A percentile compares a stretch with the other conserved stretches of the same genome.
These are phyloP conservation scores for Grifola frondosa DNA, from an alignment of 1,284 basidiomycete genomes.

Conservation along the genomic window DNA sequence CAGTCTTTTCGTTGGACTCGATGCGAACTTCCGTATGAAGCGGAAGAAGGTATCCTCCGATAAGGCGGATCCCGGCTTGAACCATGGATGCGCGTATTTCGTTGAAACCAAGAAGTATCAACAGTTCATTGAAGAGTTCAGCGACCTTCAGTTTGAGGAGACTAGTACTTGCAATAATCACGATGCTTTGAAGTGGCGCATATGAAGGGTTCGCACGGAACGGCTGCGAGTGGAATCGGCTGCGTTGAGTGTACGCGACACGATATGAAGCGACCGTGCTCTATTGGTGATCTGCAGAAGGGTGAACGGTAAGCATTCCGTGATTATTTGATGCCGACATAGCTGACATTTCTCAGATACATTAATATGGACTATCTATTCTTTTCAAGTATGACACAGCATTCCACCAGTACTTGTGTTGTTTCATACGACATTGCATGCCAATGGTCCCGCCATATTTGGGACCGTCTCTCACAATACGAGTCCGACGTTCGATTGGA, in stretches of 20 bases:
- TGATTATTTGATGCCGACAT: not conserved
- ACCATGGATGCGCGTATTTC: conserved; percentile 28
- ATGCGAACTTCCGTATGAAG: conserved; percentile 33
- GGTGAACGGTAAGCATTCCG: conserved; percentile 23
- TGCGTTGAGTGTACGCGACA: conserved; percentile 23
- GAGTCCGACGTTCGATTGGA: conserved; percentile 4
- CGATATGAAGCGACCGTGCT: conserved; percentile 21
- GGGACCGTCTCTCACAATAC: conserved; percentile 7
- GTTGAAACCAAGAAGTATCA: conserved; percentile 24
- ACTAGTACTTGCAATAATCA: conserved; percentile 20
- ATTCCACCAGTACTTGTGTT: no score
- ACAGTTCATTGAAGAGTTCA: conserved; percentile 10
- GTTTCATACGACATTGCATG: conserved; percentile 28
- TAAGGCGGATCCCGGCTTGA: conserved; percentile 24
- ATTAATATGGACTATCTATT: conserved; percentile 22
- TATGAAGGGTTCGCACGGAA: conserved; percentile 17
- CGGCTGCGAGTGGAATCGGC: conserved; percentile 23
- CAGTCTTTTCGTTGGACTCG: conserved; percentile 22
- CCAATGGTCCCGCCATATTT: conserved; percentile 18
- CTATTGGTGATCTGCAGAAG: conserved; percentile 25
- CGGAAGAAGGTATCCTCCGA: conserved; percentile 17
- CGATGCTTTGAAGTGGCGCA: conserved; percentile 17
- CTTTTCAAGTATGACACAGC: no score
- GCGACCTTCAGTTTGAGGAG: conserved; percentile 20
- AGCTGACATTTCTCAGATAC: conserved; percentile 8